Conservation (phyloP, 345 rosid genomes). For the Citropsis articulata region DNA sequence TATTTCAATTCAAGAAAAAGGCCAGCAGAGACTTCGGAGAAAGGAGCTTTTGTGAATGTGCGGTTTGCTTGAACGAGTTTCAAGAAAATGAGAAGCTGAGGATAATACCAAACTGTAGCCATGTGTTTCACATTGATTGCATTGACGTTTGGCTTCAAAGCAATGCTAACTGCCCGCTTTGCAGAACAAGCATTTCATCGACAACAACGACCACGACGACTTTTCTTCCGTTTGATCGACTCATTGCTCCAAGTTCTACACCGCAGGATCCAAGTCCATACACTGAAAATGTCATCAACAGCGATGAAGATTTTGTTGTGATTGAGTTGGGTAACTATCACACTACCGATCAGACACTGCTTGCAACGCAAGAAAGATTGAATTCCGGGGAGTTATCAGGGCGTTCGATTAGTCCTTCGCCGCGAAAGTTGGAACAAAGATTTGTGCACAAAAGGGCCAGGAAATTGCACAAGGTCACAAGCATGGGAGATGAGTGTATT, state of each 20-base stretch:
- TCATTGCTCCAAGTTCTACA: constrained; percentile 46
- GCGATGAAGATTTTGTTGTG: constrained; percentile 68
- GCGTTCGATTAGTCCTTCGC: constrained; percentile 32
- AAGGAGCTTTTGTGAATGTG: constrained; percentile 52
- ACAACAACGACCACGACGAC: neutral
- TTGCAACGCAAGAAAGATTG: constrained; percentile 44
- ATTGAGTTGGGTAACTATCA: constrained; percentile 52
- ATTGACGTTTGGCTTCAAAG: constrained; percentile 91
- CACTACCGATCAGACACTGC: constrained; percentile 29
- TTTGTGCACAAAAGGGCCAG: constrained; percentile 29
- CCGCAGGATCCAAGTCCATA: constrained; percentile 42
- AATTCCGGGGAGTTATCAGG: constrained; percentile 29
- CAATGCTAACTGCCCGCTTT: constrained; percentile 86
- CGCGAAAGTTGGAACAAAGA: constrained; percentile 37
- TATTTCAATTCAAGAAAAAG: constrained; percentile 60
- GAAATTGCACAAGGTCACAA: constrained; percentile 49
- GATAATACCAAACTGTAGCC: constrained; percentile 69
- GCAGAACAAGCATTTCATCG: constrained; percentile 71
- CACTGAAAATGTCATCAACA: constrained; percentile 20
- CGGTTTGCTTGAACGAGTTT: constrained; percentile 84
- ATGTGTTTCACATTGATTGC: constrained; percentile 89
- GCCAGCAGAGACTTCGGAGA: constrained; percentile 34
- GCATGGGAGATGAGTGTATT: constrained; percentile 92
- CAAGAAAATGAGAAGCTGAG: constrained; percentile 74
- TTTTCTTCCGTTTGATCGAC: constrained; percentile 9